Conservation (phyloP, 2,329 filamentous ascomycete species). For the Didymosphaeria variabile region DNA sequence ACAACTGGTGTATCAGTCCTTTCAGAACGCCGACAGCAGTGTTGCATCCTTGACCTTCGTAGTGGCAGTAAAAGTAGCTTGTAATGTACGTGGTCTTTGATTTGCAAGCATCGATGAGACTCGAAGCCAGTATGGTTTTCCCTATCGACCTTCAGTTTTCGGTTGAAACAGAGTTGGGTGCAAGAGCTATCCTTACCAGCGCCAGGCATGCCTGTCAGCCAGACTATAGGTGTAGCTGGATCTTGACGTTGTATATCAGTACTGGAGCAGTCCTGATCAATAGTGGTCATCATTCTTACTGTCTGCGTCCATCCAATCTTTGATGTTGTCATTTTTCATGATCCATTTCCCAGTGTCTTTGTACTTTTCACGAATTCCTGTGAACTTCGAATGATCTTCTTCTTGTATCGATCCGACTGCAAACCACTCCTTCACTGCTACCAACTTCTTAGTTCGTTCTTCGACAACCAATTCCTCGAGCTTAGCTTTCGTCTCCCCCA, state of each 20-base stretch:
- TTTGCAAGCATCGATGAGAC: slow-evolving; percentile 32
- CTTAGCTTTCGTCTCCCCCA: slow-evolving; percentile 23
- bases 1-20: slow-evolving; percentile 29
- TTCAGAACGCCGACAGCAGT: slow-evolving; percentile 27
- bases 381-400: slow-evolving; percentile 24
- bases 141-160: slow-evolving; percentile 22
- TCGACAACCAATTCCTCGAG: slow-evolving; percentile 21
- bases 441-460: slow-evolving; percentile 25
- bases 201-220: slow-evolving; percentile 31
- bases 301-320: slow-evolving; percentile 27
- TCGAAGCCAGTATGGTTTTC: slow-evolving; percentile 40
- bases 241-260: not conserved
- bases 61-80: slow-evolving; percentile 36
- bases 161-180: not conserved
- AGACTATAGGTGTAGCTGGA: slow-evolving; percentile 12
- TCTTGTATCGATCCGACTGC: slow-evolving; percentile 22
- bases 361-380: slow-evolving; percentile 20
- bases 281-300: not conserved
- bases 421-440: slow-evolving; percentile 31
- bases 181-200: slow-evolving; percentile 26
- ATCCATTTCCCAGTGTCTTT: slow-evolving; percentile 32
- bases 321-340: slow-evolving; percentile 27
- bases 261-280: not conserved
- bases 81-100: slow-evolving; percentile 17
- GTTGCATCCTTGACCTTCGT: slow-evolving; percentile 25